Conservation (phyloP, 495 filamentous ascomycete genomes). For the Bacidia rubella region DNA sequence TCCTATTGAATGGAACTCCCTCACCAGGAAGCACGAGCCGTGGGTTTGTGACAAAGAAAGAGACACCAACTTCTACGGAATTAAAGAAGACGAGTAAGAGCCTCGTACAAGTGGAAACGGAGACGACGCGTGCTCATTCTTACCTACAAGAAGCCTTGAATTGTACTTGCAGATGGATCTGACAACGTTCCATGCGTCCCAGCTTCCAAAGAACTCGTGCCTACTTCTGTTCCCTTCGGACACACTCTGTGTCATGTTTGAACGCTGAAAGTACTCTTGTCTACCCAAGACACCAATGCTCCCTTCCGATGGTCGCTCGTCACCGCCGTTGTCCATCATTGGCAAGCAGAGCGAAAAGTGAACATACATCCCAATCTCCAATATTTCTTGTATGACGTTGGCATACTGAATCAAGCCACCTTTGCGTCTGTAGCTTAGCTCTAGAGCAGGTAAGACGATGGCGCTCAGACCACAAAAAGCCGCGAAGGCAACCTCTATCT, state of each 20-base stretch:
- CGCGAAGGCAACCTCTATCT: constrained; percentile 83
- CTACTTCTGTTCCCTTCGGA: constrained; percentile 18
- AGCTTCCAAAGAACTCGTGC: constrained; percentile 57
- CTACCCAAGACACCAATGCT: constrained; percentile 46
- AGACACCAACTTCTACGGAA: too few relatives aligned
- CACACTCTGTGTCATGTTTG: constrained; percentile 8
- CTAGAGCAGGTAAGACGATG: constrained; percentile 68
- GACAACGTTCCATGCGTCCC: constrained; percentile 91
- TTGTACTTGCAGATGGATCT: constrained; percentile 78
- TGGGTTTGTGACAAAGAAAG: too few relatives aligned
- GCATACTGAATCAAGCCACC: constrained; percentile 56
- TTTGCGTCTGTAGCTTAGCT: constrained; percentile 32
- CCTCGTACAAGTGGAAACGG: too few relatives aligned
- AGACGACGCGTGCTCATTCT: constrained; percentile 23
- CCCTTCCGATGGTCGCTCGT: constrained; percentile 27
- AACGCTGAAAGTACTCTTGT: constrained; percentile 32
- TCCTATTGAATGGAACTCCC: too few relatives aligned
- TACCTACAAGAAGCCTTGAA: constrained; percentile 72
- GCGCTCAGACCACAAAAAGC: constrained; percentile 83
- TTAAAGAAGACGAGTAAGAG: too few relatives aligned
- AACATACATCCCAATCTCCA: constrained; percentile 58
- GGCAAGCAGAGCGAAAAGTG: constrained; percentile 69
- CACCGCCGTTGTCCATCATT: constrained; percentile 52
- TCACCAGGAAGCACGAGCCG: too few relatives aligned
- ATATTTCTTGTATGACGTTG: constrained; percentile 66